A percentile compares a stretch with the other conserved stretches of the same genome.
Evolutionary conservation across 163 green algal species (phyloP).

Genomic region (Scenedesmus sp.): DNA sequence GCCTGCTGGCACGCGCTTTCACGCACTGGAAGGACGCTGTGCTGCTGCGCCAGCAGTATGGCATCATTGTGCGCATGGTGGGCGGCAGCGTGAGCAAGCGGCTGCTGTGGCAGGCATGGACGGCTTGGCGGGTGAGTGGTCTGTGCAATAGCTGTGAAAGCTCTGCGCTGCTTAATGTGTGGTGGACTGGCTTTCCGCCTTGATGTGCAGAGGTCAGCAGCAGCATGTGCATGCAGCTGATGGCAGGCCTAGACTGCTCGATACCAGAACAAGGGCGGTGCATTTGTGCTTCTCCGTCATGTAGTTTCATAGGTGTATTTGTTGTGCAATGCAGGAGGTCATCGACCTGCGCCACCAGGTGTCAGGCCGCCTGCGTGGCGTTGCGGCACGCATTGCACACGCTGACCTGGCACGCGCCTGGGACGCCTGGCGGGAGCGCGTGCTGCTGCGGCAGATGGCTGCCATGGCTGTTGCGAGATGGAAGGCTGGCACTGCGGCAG

Average conservation of each 20-base stretch:
- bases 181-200: too few relatives aligned
- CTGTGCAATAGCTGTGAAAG: not conserved
- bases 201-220: not conserved
- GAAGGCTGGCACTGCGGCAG: not conserved
- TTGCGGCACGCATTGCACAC: not conserved
- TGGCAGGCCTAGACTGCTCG: too few relatives aligned
- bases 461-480: not conserved
- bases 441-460: conserved; percentile 27
- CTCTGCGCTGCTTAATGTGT: not conserved
- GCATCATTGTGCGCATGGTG: not conserved
- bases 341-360: conserved; percentile 44
- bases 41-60: not conserved
- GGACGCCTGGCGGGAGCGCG: not conserved
- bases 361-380: not conserved
- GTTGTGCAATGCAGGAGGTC: conserved; percentile 17
- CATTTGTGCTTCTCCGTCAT: not conserved
- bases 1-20: conserved; percentile 1
- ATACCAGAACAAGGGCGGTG: not conserved
- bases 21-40: not conserved
- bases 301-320: not conserved
- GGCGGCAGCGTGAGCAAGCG: not conserved
- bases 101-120: conserved; percentile 17
- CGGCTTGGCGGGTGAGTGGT: conserved; percentile 38
- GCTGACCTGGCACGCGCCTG: not conserved
- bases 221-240: not conserved